Evolutionary conservation across 805 yeast genomes (phyloP).

Genomic region (Saccharomycopsis synnaedendra): DNA sequence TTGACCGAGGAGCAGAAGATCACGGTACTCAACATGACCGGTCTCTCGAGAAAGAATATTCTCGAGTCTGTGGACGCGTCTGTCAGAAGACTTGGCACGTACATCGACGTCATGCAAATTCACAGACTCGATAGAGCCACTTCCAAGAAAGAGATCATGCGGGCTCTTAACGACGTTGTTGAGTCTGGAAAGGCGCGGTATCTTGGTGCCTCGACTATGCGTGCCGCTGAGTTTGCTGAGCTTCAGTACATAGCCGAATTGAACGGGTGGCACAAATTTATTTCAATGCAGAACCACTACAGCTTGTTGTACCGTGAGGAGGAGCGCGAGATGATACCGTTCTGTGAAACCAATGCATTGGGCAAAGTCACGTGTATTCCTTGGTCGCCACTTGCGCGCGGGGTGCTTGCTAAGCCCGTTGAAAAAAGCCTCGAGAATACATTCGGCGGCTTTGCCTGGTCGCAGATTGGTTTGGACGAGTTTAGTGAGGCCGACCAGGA

Average conservation of each 20-base stretch:
- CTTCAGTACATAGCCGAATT: constrained; percentile 46
- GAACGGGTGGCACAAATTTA: constrained; percentile 45
- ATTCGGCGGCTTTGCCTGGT: not conserved
- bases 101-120: constrained; percentile 45
- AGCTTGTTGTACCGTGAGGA: constrained; percentile 50
- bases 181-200: constrained; percentile 37
- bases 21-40: constrained; percentile 22
- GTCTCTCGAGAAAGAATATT: constrained; percentile 35
- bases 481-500: constrained; percentile 21
- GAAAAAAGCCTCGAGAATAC: not conserved
- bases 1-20: not conserved
- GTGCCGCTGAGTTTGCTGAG: constrained; percentile 40
- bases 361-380: constrained; percentile 36
- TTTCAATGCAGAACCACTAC: constrained; percentile 48
- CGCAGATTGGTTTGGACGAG: constrained; percentile 17
- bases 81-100: constrained; percentile 38
- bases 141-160: constrained; percentile 44
- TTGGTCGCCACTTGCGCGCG: constrained; percentile 51
- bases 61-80: constrained; percentile 32
- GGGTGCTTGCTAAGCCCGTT: constrained; percentile 33
- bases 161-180: constrained; percentile 41
- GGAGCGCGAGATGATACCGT: constrained; percentile 50
- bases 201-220: constrained; percentile 57
- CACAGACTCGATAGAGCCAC: constrained; percentile 40
- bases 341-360: constrained; percentile 35